Conservation (phyloP, 2,329 filamentous ascomycete genomes). For the Nemania bipapillata region DNA sequence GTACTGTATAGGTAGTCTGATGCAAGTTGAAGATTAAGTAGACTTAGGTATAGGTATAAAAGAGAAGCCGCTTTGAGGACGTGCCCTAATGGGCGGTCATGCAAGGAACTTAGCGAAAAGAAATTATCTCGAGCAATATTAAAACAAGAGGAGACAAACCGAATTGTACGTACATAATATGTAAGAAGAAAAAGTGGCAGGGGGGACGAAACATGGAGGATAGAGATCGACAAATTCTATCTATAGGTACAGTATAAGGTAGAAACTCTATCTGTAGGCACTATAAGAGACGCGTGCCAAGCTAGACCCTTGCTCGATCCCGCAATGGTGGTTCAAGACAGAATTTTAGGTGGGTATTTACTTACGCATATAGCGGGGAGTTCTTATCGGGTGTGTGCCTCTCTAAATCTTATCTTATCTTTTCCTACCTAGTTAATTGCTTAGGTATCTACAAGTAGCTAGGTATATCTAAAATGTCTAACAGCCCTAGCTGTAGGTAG, state of each 20-base stretch:
- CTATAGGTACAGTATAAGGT: not conserved
- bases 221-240: conserved; percentile 7
- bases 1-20: too few species aligned
- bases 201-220: not conserved
- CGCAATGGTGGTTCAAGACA: conserved; percentile 3
- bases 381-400: not conserved
- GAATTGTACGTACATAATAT: not conserved
- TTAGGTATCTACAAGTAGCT: too few species aligned
- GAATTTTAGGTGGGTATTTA: not conserved
- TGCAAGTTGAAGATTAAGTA: too few species aligned
- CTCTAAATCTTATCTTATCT: conserved; percentile 26
- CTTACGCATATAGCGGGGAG: not conserved
- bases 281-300: conserved; percentile 16
- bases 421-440: not conserved
- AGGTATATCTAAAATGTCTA: too few species aligned
- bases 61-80: too few species aligned
- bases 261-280: conserved; percentile 1
- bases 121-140: not conserved
- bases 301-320: conserved; percentile 1
- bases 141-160: not conserved
- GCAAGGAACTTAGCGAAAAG: not conserved
- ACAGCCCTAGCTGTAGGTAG: too few species aligned
- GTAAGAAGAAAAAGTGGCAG: not conserved
- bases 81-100: not conserved
- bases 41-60: too few species aligned